Conservation (phyloP, 805 yeast genomes). For the Kodamaea restingae region DNA sequence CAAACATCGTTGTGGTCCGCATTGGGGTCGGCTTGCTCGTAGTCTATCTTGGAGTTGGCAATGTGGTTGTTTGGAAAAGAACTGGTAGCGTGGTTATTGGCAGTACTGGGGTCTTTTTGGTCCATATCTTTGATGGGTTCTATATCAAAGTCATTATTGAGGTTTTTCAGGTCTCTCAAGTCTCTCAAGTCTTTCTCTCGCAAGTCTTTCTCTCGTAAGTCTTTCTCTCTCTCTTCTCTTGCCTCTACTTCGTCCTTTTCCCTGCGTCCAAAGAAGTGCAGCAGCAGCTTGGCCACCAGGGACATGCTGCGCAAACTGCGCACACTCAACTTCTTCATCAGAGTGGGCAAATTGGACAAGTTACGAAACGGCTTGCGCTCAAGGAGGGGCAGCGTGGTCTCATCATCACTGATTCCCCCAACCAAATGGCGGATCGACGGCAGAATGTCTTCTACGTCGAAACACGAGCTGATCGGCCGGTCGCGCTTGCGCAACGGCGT, state of each 20-base stretch:
- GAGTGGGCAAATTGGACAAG: conserved; percentile 19
- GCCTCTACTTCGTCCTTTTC: background rate
- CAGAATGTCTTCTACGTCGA: conserved; percentile 19
- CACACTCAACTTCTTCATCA: conserved; percentile 20
- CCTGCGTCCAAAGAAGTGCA: conserved; percentile 8
- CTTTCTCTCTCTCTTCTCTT: background rate
- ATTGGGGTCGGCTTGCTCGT: too few species aligned
- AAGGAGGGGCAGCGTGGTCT: conserved; percentile 16
- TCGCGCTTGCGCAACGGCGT: conserved; percentile 11
- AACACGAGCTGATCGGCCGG: conserved; percentile 34
- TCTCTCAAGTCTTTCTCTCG: background rate
- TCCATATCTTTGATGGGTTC: background rate
- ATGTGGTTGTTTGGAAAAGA: too few species aligned
- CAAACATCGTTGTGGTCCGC: too few species aligned
- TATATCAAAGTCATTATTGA: too few species aligned
- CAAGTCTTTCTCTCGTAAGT: too few species aligned
- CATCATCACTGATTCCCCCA: conserved; percentile 1
- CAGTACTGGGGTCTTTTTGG: too few species aligned
- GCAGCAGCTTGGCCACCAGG: conserved; percentile 18
- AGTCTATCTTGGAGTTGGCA: too few species aligned
- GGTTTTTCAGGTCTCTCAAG: background rate
- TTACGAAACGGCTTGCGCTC: conserved; percentile 26
- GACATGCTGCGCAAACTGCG: conserved; percentile 18
- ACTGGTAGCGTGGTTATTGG: too few species aligned
- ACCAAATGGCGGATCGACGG: conserved; percentile 9